phyloP scores from a whole-genome alignment of 176 grass and related monocot species.

The Thinopyrum elongatum region DNA sequence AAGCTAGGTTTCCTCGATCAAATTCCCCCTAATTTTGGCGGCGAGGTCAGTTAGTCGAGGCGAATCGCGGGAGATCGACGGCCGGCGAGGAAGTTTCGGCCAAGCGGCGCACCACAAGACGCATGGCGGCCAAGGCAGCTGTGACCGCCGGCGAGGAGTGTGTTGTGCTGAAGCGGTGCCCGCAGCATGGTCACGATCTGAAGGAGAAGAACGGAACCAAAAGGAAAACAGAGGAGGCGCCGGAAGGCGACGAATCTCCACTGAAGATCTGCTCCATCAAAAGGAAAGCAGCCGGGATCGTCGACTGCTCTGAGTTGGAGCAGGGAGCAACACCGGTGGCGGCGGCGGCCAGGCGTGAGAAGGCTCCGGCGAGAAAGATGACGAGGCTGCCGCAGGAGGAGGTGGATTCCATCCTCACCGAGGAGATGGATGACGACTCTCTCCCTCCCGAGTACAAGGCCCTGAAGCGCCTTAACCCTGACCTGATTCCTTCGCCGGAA shows the following conservation, averaged over 20 bases:
- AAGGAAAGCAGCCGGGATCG: background rate
- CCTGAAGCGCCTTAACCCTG: background rate
- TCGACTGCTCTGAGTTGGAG: background rate
- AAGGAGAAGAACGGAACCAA: background rate
- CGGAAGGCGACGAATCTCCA: background rate
- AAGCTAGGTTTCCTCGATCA: no score
- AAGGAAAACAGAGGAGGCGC: background rate
- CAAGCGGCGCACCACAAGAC: no score
- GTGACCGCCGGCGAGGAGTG: no score
- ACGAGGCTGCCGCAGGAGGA: background rate
- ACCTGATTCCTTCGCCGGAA: background rate
- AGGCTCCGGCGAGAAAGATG: background rate
- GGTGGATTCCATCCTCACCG: background rate
- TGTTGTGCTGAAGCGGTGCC: no score
- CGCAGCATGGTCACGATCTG: no score
- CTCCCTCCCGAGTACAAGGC: background rate
- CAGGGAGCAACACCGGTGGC: background rate
- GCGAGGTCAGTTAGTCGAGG: no score
- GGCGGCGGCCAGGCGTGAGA: background rate
- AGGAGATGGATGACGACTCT: background rate
- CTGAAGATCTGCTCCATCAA: background rate
- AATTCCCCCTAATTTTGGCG: no score
- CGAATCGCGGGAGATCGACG: no score
- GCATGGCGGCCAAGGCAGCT: no score
- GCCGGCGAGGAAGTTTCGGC: no score